These are phyloP conservation scores for Alternaria arbusti DNA, from an alignment of 2,329 filamentous ascomycete species.

Conservation along the genomic window DNA sequence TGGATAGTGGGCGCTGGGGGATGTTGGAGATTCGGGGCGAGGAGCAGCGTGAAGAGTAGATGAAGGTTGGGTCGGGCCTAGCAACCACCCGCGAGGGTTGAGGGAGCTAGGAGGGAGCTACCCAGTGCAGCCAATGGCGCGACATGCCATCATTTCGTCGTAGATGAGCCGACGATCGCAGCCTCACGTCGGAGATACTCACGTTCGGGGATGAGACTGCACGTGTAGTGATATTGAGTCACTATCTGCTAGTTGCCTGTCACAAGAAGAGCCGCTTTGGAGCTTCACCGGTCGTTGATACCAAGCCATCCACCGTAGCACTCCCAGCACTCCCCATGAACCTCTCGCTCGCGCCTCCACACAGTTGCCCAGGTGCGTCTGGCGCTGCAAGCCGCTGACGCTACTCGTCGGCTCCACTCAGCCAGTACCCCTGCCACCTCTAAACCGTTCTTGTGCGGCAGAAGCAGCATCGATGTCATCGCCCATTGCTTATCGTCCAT, in stretches of 20 bases:
- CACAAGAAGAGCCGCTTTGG: background rate
- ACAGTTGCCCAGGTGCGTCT: slow-evolving; percentile 11
- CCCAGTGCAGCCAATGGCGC: slow-evolving; percentile 15
- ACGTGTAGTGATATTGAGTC: background rate
- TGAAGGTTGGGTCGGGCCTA: slow-evolving; percentile 12
- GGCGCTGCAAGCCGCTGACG: slow-evolving; percentile 23
- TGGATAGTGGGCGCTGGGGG: background rate
- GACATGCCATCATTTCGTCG: slow-evolving; percentile 9
- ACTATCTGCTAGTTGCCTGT: background rate
- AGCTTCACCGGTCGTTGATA: background rate
- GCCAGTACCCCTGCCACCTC: slow-evolving; percentile 12
- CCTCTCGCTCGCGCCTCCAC: background rate
- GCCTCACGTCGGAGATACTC: background rate
- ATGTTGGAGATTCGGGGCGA: slow-evolving; percentile 6
- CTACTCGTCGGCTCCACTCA: slow-evolving; percentile 24
- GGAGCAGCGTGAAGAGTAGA: slow-evolving; percentile 6
- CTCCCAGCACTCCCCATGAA: background rate
- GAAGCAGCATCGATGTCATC: slow-evolving; percentile 23
- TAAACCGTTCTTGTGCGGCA: slow-evolving; percentile 14
- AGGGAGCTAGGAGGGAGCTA: slow-evolving; percentile 15
- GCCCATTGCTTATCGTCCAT: slow-evolving; percentile 24
- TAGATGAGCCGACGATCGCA: slow-evolving; percentile 4
- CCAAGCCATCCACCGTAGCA: background rate
- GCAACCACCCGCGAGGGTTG: slow-evolving; percentile 9
- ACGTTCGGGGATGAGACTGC: background rate